Evolutionary conservation across 164 flowering plant species (phyloP), one percentile per base, ranked within the genome.

Genomic region (Berberis thunbergii): DNA sequence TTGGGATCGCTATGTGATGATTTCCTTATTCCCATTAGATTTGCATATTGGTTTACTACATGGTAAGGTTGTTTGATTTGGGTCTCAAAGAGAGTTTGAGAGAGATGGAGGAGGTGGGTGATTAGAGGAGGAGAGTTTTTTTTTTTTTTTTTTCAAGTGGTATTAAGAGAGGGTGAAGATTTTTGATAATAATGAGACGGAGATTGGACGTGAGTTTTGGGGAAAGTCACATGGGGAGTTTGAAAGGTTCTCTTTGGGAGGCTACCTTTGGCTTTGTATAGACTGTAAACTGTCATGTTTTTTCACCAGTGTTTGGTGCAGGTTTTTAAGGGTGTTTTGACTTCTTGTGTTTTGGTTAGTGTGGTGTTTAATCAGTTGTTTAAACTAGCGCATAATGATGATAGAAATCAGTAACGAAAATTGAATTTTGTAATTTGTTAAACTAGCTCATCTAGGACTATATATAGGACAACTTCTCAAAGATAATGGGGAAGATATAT

Each of bases 1-100:
- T 50, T 62, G 1, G 60, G 55, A 40, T 55, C 54, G 45, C 12
- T 59, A 8, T 61, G 9, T 42, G n/a, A n/a, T 66, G 61, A 60
- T 7, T 54, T 54, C 43, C 44, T 10, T 9, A 41, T 52, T 6
- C 44, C 45, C 60, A 41, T 40, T 57, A 8, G 12, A 50, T 44
- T 54, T 61, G 39, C 54, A 45, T 67, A 12, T 4, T 46, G 6
- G 4, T 46, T 46, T 1, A 46, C 10, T 48, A 48, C 10, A 48
- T 6, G 7, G 7, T 48, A 48, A 7, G 10, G 10, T 6, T 11
- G 10, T 11, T 48, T 48, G 7, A 7, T 6, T 48, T 11, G 10
- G 7, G 10, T 6, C 50, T 6, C 50, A 7, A 52, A 52, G 13
- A 52, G n/a, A 26, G 10, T 10, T 26, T 52, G n/a, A 52, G n/a